Percentiles rank a stretch among this genome's conserved stretches.
phyloP scores from a whole-genome alignment of 129 eudicot genomes.

The Heracleum sosnowskyi region DNA sequence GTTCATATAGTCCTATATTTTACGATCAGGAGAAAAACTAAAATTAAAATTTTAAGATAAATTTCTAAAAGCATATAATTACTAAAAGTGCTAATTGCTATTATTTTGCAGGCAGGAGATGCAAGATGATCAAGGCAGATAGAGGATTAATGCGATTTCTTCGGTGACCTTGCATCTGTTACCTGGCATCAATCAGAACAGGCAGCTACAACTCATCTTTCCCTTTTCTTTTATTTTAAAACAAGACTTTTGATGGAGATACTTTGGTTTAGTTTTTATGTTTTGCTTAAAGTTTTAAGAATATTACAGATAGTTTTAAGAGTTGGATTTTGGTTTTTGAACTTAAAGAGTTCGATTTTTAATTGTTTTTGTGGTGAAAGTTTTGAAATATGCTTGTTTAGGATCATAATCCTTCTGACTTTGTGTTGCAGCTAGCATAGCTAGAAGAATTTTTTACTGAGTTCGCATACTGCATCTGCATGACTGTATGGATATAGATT shows the following conservation, averaged over 20 bases:
- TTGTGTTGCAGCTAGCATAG: no score
- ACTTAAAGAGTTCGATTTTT: neutral
- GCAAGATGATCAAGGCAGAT: neutral
- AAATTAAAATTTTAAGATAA: no score
- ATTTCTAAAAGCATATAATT: no score
- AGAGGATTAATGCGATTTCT: neutral
- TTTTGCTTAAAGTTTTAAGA: neutral
- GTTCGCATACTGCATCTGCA: no score
- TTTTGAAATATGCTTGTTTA: neutral
- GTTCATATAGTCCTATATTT: no score
- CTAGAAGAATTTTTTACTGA: no score
- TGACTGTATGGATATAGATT: no score
- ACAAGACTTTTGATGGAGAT: neutral
- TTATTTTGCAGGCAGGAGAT: neutral
- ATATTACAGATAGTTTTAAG: neutral
- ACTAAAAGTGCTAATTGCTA: neutral
- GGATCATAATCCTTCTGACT: neutral
- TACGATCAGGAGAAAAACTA: neutral
- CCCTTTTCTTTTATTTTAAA: neutral
- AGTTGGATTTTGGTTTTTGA: neutral
- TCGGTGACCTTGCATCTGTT: neutral
- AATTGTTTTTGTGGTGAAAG: neutral
- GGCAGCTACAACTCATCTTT: neutral
- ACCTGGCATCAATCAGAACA: neutral
- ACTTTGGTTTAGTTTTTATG: neutral